Base-by-base conservation (phyloP, 768 basidiomycete species). In the Lepiota subincarnata region DNA sequence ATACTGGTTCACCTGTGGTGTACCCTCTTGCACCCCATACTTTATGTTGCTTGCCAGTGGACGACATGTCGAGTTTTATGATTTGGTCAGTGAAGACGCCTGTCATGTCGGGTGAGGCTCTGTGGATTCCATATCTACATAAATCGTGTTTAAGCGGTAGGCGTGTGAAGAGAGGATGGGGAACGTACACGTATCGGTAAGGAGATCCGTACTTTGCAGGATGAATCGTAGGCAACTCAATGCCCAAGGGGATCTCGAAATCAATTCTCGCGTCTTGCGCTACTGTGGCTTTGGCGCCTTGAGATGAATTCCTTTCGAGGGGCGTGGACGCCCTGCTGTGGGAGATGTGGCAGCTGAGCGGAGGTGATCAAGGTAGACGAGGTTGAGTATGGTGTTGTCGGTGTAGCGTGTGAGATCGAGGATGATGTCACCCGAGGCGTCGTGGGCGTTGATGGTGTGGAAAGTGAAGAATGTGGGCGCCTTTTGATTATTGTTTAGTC, bases 381-480 rank as follows among this genome's bases (percentile, higher is more conserved):
- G 20, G n/a, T 53, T 26, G 34, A 53, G 51, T 12, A 45, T 38
- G 14, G 43, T 11, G 35, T 53, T 53, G 2, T 42, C 24, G 24
- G 24, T 4, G 43, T 53, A 53, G 42, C 20, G 26, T 45, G 51
- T 12, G 20, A 45, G 42, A 26, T 53, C 51, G 35, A 53, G 20
- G 24, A 24, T 24, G 24, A 31, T 42, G 24, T 45, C 14, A 45
- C 45, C 20, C 10, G 43, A 44, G 14, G 34, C 37, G 16, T 53
- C 51, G 42, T 53, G 45, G 28, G 43, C 51, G 35, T 53, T 53
- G 19, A 53, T 37, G 16, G 43, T 22, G 35, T 51, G 41, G 50
- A 53, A 53, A 2, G 43, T 38, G 35, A 45, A 45, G 16, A 45
- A 53, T 7, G 43, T 24, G 1, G 42, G 42, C 4, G 43, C 28